phyloP scores from a whole-genome alignment of 2,329 filamentous ascomycete genomes.

The Bipolaris bicolor region DNA sequence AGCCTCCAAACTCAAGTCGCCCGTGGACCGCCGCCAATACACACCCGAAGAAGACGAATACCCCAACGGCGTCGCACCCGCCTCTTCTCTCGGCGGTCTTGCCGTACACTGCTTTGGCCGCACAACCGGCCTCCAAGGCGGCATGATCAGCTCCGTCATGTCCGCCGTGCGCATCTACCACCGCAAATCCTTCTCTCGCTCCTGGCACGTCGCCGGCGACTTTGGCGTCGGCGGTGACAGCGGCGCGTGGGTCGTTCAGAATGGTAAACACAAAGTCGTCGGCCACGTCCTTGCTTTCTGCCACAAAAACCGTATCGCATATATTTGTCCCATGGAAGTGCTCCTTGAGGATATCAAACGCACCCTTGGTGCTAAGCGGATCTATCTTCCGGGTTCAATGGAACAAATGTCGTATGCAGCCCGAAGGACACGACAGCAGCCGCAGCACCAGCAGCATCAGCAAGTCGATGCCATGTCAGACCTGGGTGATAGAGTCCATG shows the following conservation, averaged over 20 bases:
- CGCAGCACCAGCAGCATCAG: background rate
- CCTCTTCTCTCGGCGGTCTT: constrained; percentile 70
- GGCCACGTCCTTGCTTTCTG: constrained; percentile 93
- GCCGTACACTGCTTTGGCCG: constrained; percentile 88
- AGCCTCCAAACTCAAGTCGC: constrained; percentile 40
- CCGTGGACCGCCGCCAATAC: constrained; percentile 44
- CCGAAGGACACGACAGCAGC: constrained; percentile 8
- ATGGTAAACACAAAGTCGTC: constrained; percentile 77
- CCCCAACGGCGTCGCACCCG: constrained; percentile 65
- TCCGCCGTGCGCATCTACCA: constrained; percentile 87
- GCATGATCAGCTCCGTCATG: constrained; percentile 77
- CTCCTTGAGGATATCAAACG: constrained; percentile 83
- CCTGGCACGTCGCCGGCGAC: constrained; percentile 66
- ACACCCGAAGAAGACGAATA: constrained; percentile 51
- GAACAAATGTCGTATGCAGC: constrained; percentile 32
- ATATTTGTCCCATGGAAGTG: constrained; percentile 95
- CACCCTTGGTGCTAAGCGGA: constrained; percentile 71
- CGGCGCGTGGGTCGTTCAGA: constrained; percentile 90
- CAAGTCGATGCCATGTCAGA: constrained; percentile 21
- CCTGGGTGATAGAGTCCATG: constrained; percentile 36
- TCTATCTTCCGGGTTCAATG: constrained; percentile 70
- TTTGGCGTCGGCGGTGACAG: constrained; percentile 84
- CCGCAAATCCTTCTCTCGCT: constrained; percentile 78
- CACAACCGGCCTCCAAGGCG: constrained; percentile 81
- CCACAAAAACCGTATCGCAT: constrained; percentile 78